Percentiles rank a stretch among this genome's conserved stretches.
phyloP scores from a whole-genome alignment of 1,284 basidiomycete species.

The Tetrapyrgos nigripes region DNA sequence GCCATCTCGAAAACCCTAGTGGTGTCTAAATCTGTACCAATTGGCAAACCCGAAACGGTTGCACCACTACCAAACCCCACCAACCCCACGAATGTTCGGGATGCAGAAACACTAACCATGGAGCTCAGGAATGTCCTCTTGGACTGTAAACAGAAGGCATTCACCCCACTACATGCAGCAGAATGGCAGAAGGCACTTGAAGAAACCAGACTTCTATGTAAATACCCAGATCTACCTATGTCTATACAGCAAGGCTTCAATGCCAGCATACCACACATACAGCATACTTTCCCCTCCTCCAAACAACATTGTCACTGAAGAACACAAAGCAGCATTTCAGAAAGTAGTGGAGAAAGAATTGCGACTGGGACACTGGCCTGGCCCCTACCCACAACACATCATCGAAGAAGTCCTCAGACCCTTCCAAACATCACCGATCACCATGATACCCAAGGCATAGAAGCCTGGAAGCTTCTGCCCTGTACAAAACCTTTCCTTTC shows the following conservation, averaged over 20 bases:
- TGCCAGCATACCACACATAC: slow-evolving; percentile 13
- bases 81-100: slow-evolving; percentile 6
- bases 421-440: slow-evolving; percentile 27
- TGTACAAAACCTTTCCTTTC: slow-evolving; percentile 27
- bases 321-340: background rate
- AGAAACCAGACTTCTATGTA: background rate
- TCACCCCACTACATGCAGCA: slow-evolving; percentile 8
- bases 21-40: background rate
- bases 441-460: slow-evolving; percentile 23
- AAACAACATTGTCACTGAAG: background rate
- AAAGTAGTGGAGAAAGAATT: background rate
- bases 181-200: background rate
- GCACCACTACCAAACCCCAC: slow-evolving; percentile 13
- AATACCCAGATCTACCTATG: slow-evolving; percentile 10
- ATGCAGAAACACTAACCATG: slow-evolving; percentile 3
- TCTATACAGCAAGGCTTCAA: slow-evolving; percentile 13
- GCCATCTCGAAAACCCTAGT: slow-evolving; percentile 15
- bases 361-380: background rate
- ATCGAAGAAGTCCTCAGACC: slow-evolving; percentile 21
- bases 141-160: background rate
- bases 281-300: background rate
- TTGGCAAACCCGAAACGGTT: slow-evolving; percentile 15
- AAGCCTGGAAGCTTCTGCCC: slow-evolving; percentile 20
- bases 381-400: slow-evolving; percentile 9
- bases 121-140: slow-evolving; percentile 12